Percentiles rank a stretch among this genome's conserved stretches.
These are phyloP conservation scores for Fusarium coicis DNA, from an alignment of 2,329 filamentous ascomycete genomes.

Conservation along the genomic window DNA sequence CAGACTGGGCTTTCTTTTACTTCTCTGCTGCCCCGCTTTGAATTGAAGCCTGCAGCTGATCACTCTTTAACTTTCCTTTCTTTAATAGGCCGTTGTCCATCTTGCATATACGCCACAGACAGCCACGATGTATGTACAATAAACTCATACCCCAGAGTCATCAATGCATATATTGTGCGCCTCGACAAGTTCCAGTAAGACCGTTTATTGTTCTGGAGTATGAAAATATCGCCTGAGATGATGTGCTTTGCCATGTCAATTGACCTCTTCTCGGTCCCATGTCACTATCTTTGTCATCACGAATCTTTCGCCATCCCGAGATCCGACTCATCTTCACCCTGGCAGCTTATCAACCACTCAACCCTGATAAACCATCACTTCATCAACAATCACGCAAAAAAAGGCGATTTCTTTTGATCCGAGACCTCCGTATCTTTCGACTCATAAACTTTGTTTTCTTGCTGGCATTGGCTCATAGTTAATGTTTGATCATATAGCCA, in stretches of 20 bases:
- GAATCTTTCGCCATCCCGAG: conserved; percentile 31
- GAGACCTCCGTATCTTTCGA: conserved; percentile 3
- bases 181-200: neutral
- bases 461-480: neutral
- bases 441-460: neutral
- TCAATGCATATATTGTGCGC: neutral
- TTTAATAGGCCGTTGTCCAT: neutral
- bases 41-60: conserved; percentile 7
- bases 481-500: conserved; percentile 15
- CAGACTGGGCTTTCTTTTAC: neutral
- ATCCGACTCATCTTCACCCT: conserved; percentile 19
- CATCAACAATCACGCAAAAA: conserved; percentile 7
- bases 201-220: neutral
- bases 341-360: conserved; percentile 14
- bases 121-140: conserved; percentile 1
- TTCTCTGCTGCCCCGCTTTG: conserved; percentile 19
- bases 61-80: conserved; percentile 14
- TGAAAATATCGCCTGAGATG: conserved; percentile 25
- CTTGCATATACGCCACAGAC: conserved; percentile 15
- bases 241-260: conserved; percentile 22
- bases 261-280: neutral
- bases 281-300: conserved; percentile 19
- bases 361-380: conserved; percentile 1
- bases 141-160: neutral
- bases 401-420: neutral